Conservation (phyloP, 805 yeast genomes). For the Metschnikowia sp. region DNA sequence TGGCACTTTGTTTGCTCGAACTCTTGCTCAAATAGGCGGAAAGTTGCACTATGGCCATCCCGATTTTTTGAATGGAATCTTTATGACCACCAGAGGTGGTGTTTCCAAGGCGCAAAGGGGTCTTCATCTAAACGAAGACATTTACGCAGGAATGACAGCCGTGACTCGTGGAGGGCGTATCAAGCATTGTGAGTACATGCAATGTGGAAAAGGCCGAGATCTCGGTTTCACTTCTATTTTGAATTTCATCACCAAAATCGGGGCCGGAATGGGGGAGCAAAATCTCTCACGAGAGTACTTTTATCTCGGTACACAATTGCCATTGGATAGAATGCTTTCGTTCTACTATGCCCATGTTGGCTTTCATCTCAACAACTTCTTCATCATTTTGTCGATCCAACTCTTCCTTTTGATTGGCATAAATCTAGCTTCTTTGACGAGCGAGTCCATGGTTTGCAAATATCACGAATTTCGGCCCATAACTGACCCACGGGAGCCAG, state of each 20-base stretch:
- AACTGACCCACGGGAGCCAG: conserved; percentile 62
- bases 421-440: conserved; percentile 69
- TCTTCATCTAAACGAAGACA: conserved; percentile 81
- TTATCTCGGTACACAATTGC: conserved; percentile 76
- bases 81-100: conserved; percentile 86
- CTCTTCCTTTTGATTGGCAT: conserved; percentile 66
- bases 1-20: conserved; percentile 81
- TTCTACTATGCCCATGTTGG: conserved; percentile 87
- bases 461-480: conserved; percentile 64
- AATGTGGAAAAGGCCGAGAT: conserved; percentile 91
- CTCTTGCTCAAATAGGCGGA: conserved; percentile 81
- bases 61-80: conserved; percentile 72
- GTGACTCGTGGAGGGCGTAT: conserved; percentile 82
- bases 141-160: conserved; percentile 86
- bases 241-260: conserved; percentile 84
- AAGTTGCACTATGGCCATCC: conserved; percentile 88
- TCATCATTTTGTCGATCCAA: conserved; percentile 73
- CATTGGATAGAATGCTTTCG: conserved; percentile 75
- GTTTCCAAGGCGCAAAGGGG: conserved; percentile 86
- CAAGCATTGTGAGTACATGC: conserved; percentile 83
- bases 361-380: conserved; percentile 77
- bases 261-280: conserved; percentile 93
- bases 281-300: conserved; percentile 81
- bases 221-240: conserved; percentile 82
- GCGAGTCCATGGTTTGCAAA: conserved; percentile 65